Percentiles rank a stretch among this genome's conserved stretches.
These are phyloP conservation scores for Melaleuca alternifolia DNA, from an alignment of 345 rosid genomes.

Conservation along the genomic window DNA sequence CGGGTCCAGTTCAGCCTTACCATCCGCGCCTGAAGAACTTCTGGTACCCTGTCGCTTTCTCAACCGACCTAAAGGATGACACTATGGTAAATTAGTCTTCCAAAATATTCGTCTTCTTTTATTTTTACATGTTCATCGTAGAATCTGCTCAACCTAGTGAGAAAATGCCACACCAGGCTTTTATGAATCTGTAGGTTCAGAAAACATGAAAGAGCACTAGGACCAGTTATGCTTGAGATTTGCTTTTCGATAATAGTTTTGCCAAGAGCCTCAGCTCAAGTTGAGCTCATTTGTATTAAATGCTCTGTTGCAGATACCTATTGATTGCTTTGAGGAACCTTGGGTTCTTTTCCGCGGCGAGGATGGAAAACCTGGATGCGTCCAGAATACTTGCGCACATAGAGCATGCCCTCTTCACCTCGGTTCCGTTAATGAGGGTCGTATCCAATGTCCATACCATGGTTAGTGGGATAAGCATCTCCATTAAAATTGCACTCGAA, in stretches of 20 bases:
- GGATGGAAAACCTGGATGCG: constrained; percentile 91
- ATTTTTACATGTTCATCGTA: background rate
- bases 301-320: constrained; percentile 52
- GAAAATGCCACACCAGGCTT: background rate
- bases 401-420: constrained; percentile 98
- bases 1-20: constrained; percentile 89
- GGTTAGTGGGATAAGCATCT: constrained; percentile 43
- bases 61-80: constrained; percentile 73
- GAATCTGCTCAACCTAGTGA: background rate
- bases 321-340: constrained; percentile 91
- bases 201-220: background rate
- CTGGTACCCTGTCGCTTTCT: constrained; percentile 93
- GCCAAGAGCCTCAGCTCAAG: background rate
- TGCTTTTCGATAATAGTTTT: background rate
- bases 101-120: background rate
- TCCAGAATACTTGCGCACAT: constrained; percentile 90
- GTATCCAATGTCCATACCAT: constrained; percentile 93
- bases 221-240: background rate
- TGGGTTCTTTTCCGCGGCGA: constrained; percentile 96
- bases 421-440: constrained; percentile 87
- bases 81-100: constrained; percentile 51
- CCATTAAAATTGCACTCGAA: background rate
- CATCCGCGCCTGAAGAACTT: constrained; percentile 65
- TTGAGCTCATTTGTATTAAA: background rate
- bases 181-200: background rate